Evolutionary conservation across 2,329 filamentous ascomycete species (phyloP).

Genomic region (Colletotrichum tofieldiae): DNA sequence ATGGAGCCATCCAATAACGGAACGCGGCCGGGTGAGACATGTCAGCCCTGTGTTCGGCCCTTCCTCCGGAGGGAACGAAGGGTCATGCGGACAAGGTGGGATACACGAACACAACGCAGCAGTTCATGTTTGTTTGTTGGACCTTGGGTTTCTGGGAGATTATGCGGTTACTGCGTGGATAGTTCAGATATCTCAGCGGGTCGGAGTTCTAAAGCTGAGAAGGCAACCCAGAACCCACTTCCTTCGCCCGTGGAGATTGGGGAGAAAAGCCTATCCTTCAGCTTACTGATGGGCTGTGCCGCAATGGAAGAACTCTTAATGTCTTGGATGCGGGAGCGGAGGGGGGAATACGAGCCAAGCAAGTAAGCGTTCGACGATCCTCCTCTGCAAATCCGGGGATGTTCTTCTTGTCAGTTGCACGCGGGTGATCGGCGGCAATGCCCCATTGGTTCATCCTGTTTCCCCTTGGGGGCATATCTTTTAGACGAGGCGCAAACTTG

Average conservation of each 20-base stretch:
- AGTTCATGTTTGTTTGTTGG: not conserved
- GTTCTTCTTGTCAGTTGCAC: not conserved
- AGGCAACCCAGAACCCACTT: not conserved
- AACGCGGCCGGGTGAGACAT: not conserved
- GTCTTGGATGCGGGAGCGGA: not conserved
- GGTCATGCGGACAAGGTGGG: not conserved
- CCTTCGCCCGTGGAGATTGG: not conserved
- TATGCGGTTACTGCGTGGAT: not conserved
- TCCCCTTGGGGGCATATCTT: not conserved
- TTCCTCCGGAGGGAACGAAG: slow-evolving; percentile 5
- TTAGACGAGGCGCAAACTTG: not conserved
- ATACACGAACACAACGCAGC: not conserved
- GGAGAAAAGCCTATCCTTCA: not conserved
- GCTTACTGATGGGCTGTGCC: not conserved
- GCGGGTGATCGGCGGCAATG: not conserved
- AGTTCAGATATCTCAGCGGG: not conserved
- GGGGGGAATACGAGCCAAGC: not conserved
- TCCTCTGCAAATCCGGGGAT: not conserved
- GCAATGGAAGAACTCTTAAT: not conserved
- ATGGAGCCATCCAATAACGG: not conserved
- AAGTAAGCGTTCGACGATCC: not conserved
- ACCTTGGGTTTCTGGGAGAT: not conserved
- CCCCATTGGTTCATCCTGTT: not conserved
- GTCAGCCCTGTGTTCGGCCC: slow-evolving; percentile 23
- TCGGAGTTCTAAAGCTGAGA: not conserved